Conservation (phyloP, 1,139 yeast genomes). For the Blastobotrys serpentis region DNA sequence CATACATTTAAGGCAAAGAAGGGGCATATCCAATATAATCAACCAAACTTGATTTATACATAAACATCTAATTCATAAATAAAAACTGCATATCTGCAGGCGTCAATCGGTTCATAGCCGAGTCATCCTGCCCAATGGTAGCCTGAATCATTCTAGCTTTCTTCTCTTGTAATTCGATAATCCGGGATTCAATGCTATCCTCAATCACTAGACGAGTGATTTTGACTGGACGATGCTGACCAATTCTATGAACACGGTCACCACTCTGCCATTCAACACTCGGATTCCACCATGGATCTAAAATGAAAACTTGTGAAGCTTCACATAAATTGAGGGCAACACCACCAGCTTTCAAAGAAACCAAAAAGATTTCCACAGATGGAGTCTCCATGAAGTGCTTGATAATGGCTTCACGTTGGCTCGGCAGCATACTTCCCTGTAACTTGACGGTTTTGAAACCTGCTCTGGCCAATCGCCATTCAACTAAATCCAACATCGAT, state of each 20-base stretch:
- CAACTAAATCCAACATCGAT: slow-evolving; percentile 91
- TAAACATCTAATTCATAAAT: slow-evolving; percentile 65
- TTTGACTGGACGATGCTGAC: slow-evolving; percentile 92
- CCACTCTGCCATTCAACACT: slow-evolving; percentile 98
- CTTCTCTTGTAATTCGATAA: slow-evolving; percentile 92
- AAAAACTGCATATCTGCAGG: slow-evolving; percentile 94
- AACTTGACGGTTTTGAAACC: slow-evolving; percentile 91
- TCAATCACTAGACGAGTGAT: slow-evolving; percentile 91
- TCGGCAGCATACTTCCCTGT: slow-evolving; percentile 96
- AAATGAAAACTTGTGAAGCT: slow-evolving; percentile 89
- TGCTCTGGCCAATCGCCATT: slow-evolving; percentile 91
- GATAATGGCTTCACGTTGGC: slow-evolving; percentile 88
- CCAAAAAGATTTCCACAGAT: slow-evolving; percentile 86
- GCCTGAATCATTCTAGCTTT: slow-evolving; percentile 98
- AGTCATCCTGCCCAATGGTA: slow-evolving; percentile 87
- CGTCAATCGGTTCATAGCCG: slow-evolving; percentile 81
- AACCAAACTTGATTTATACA: too few relatives aligned
- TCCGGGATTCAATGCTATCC: slow-evolving; percentile 94
- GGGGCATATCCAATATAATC: too few relatives aligned
- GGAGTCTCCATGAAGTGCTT: slow-evolving; percentile 89
- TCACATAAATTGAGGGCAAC: slow-evolving; percentile 95
- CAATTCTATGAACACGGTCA: slow-evolving; percentile 96
- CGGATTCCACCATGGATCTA: slow-evolving; percentile 99
- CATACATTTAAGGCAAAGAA: too few relatives aligned
- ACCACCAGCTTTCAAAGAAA: slow-evolving; percentile 96